Evolutionary conservation across 139 green algal genomes (phyloP), one percentile per base, ranked within the genome.

Genomic region (Chlamydomonas schloesseri): DNA sequence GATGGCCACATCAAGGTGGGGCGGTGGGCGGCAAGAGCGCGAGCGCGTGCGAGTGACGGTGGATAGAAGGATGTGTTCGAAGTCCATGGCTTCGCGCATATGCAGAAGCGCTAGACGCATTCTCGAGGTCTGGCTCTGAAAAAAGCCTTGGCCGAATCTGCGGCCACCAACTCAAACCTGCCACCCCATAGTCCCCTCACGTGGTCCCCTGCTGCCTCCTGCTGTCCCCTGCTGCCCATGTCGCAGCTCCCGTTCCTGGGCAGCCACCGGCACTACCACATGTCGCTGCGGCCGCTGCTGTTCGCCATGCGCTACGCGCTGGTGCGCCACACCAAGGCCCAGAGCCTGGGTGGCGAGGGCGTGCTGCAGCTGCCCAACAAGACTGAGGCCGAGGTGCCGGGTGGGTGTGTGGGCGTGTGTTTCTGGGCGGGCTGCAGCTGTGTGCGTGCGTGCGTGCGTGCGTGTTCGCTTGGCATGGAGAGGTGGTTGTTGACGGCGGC

Each of bases 261-360:
- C 37, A 17, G 23, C 57, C 5, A 13, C n/a, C 36, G 80, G 21
- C 29, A 37, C 21, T 86, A 74, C 31, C 68, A 46, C 23, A 36
- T 42, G 14, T 55, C 83, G 65, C 69, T 29, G 29, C 23, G 65
- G 20, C 65, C 86, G 20, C 89, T 97, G 70, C 82, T 96, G 33
- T 94, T 92, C 70, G 73, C 76, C 15, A 81, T 96, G 88, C 53
- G 58, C 8, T 36, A 81, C 33, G 74, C 47, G 42, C 91, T 96
- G 84, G 82, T 97, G 3, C 88, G 95, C 5, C 95, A 97, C 93
- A 96, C 93, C 72, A 96, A 96, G 90, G 53, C 71, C 58, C 93
- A 95, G 88, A 86, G 89, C 26, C 82, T 95, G 55, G 90, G 78
- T 5, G 94, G 91, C 1, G 71, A 92, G 77, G 71, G 89, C 20